These are phyloP conservation scores for Herpetomonas tarakana DNA, from an alignment of 208 protist genomes.

Conservation along the genomic window DNA sequence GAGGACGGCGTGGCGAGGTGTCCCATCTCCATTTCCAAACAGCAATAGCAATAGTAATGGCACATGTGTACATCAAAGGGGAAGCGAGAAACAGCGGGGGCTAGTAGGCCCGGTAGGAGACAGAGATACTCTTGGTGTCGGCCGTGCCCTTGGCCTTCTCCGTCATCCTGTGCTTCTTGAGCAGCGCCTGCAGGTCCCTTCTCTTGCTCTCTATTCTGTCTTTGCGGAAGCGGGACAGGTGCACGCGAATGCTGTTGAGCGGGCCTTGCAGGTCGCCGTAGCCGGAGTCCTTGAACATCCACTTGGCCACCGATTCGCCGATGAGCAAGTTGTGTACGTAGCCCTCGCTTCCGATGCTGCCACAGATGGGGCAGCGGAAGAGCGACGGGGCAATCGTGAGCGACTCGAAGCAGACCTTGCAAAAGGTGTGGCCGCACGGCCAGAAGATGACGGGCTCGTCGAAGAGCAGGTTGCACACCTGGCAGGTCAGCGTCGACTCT, in stretches of 20 bases:
- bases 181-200: constrained; percentile 29
- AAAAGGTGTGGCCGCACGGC: constrained; percentile 87
- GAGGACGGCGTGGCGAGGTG: too few species aligned
- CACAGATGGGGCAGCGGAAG: constrained; percentile 78
- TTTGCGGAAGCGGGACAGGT: constrained; percentile 71
- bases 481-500: constrained; percentile 70
- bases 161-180: constrained; percentile 17
- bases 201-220: constrained; percentile 46
- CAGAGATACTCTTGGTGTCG: constrained; percentile 43
- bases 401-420: constrained; percentile 70
- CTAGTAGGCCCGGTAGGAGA: constrained; percentile 77
- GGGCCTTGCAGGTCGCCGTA: constrained; percentile 75
- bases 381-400: constrained; percentile 81
- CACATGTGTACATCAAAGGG: not conserved
- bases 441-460: constrained; percentile 84
- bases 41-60: not conserved
- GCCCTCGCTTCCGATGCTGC: constrained; percentile 85
- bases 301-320: constrained; percentile 81
- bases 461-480: constrained; percentile 73
- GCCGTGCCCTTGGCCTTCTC: constrained; percentile 13
- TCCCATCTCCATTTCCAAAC: too few species aligned
- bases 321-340: constrained; percentile 83
- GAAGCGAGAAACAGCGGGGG: constrained; percentile 1
- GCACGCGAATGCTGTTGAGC: constrained; percentile 68
- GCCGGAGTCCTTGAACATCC: constrained; percentile 88